These are phyloP conservation scores for Kwoniella dejecticola DNA, from an alignment of 768 basidiomycete species.

Conservation along the genomic window DNA sequence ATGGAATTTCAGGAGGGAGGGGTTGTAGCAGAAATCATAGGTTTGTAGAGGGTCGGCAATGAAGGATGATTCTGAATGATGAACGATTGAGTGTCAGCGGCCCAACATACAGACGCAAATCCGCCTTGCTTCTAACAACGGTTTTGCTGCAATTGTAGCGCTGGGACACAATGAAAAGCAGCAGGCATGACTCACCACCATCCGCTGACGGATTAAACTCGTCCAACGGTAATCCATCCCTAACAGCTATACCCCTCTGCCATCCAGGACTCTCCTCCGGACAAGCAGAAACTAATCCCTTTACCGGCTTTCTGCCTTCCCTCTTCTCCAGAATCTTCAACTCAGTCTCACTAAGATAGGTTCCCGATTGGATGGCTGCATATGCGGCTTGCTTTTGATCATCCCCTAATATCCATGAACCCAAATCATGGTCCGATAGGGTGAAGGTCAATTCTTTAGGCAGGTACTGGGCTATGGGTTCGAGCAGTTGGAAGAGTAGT, in stretches of 20 bases:
- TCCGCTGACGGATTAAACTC: neutral
- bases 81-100: neutral
- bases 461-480: conserved; percentile 39
- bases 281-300: conserved; percentile 45
- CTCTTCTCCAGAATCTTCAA: conserved; percentile 44
- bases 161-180: no score
- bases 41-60: conserved; percentile 43
- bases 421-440: conserved; percentile 52
- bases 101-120: no score
- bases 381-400: conserved; percentile 40
- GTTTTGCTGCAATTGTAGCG: no score
- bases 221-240: conserved; percentile 11
- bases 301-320: conserved; percentile 32
- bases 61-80: conserved; percentile 42
- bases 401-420: conserved; percentile 48
- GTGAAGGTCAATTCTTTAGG: conserved; percentile 43
- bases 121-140: no score
- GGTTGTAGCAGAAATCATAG: conserved; percentile 50
- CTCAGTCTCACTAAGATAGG: conserved; percentile 36
- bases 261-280: conserved; percentile 38
- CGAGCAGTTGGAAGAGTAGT: conserved; percentile 45
- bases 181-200: conserved; percentile 23
- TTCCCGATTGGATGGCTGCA: conserved; percentile 27
- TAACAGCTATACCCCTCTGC: conserved; percentile 20
- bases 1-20: conserved; percentile 38